Conservation (phyloP, 2,329 filamentous ascomycete species). For the Madurella fahalii region DNA sequence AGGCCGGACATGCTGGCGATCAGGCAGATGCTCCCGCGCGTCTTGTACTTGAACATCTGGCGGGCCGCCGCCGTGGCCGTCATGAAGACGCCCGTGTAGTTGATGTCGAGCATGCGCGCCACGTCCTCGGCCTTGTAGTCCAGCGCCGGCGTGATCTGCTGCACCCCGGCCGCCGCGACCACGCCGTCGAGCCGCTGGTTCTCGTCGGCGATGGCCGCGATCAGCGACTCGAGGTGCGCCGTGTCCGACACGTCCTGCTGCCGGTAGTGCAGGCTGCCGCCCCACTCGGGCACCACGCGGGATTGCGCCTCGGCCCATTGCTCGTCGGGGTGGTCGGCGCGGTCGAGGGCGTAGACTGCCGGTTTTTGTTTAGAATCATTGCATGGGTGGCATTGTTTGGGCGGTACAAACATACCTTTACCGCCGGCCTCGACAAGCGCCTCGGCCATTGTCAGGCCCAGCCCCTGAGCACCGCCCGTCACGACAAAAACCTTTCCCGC, state of each 20-base stretch:
- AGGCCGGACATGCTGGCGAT: conserved; percentile 66
- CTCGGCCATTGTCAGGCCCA: conserved; percentile 74
- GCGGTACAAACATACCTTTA: conserved; percentile 35
- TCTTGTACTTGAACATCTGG: conserved; percentile 60
- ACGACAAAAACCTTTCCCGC: conserved; percentile 59
- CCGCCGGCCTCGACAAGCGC: conserved; percentile 77
- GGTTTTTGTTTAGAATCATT: not conserved
- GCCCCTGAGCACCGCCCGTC: conserved; percentile 70
- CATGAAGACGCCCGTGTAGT: conserved; percentile 78
- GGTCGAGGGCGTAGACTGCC: conserved; percentile 61
- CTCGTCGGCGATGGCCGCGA: conserved; percentile 63
- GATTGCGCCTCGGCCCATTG: conserved; percentile 56
- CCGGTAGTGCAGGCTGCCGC: conserved; percentile 67
- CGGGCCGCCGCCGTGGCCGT: conserved; percentile 82
- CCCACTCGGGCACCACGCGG: conserved; percentile 59
- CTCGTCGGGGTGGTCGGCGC: conserved; percentile 49
- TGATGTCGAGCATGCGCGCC: conserved; percentile 76
- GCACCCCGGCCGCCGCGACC: conserved; percentile 65
- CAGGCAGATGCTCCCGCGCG: conserved; percentile 58
- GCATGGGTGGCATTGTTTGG: too few relatives aligned
- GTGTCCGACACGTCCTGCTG: conserved; percentile 76
- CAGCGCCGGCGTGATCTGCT: conserved; percentile 77
- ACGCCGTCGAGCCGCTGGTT: conserved; percentile 75
- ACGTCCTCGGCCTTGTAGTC: conserved; percentile 74
- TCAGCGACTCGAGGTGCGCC: conserved; percentile 60